Conservation (phyloP, 1,139 yeast genomes). For the Saccharomyces pastorianus region DNA sequence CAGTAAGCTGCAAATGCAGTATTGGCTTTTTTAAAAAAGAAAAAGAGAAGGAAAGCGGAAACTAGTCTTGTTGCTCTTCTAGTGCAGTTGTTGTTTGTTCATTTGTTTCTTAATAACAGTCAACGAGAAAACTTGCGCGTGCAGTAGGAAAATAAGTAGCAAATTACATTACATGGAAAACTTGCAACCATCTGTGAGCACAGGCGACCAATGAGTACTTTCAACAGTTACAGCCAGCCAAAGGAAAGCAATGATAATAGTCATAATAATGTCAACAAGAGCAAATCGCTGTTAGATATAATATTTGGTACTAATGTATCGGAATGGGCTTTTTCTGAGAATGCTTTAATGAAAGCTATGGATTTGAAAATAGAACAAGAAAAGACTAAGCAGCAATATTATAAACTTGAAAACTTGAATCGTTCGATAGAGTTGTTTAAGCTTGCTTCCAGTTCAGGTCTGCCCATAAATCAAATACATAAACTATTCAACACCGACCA, state of each 20-base stretch:
- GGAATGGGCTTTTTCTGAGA: constrained; percentile 37
- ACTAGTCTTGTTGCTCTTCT: not conserved
- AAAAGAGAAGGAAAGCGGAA: not conserved
- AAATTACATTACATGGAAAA: not conserved
- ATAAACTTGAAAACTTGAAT: constrained; percentile 55
- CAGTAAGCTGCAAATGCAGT: not conserved
- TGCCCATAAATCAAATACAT: constrained; percentile 67
- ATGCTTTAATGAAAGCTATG: constrained; percentile 54
- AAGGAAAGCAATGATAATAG: not conserved
- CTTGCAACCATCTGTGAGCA: not conserved
- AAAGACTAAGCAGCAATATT: constrained; percentile 72
- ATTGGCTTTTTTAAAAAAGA: not conserved
- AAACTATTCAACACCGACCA: constrained; percentile 39
- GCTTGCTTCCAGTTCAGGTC: constrained; percentile 52
- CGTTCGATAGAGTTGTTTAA: constrained; percentile 55
- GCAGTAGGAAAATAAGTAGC: not conserved
- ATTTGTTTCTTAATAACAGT: not conserved
- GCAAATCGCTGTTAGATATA: constrained; percentile 8
- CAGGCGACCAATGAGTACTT: not conserved
- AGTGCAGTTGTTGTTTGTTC: not conserved
- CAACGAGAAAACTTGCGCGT: not conserved
- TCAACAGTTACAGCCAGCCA: not conserved
- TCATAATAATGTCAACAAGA: not conserved
- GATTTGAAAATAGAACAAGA: constrained; percentile 70
- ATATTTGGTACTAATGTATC: constrained; percentile 20